These are phyloP conservation scores for Penicillium nucicola DNA, from an alignment of 495 filamentous ascomycete genomes.

Conservation along the genomic window DNA sequence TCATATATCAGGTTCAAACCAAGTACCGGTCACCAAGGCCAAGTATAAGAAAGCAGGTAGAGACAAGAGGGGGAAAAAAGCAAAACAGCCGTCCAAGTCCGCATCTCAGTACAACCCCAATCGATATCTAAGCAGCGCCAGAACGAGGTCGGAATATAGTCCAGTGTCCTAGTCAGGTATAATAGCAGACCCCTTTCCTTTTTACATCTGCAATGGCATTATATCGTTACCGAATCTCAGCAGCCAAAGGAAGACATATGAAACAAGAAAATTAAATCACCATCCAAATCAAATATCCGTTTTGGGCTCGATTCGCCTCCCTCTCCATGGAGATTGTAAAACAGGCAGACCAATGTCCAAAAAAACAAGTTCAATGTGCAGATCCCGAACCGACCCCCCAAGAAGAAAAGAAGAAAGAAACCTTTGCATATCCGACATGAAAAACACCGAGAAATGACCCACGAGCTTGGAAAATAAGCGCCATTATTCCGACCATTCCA, in stretches of 20 bases:
- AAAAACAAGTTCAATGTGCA: constrained; percentile 4
- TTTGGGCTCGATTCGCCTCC: constrained; percentile 13
- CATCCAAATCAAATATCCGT: constrained; percentile 13
- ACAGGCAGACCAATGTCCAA: constrained; percentile 4
- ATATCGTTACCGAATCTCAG: background rate
- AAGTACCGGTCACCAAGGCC: too few species aligned
- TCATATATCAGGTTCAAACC: too few species aligned
- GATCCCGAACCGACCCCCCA: constrained; percentile 6
- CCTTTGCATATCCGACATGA: constrained; percentile 15
- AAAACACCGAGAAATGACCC: constrained; percentile 21
- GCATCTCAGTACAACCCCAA: background rate
- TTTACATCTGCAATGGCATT: background rate
- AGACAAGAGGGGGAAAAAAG: too few species aligned
- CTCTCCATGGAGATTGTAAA: constrained; percentile 2
- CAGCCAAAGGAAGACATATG: constrained; percentile 10
- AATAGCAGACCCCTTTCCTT: constrained; percentile 1
- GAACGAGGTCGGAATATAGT: background rate
- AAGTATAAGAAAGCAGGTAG: too few species aligned
- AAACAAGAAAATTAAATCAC: constrained; percentile 16
- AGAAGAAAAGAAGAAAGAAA: constrained; percentile 6
- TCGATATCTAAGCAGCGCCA: constrained; percentile 1
- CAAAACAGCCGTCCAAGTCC: too few species aligned
- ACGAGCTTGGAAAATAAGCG: constrained; percentile 12
- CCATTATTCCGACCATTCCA: constrained; percentile 16
- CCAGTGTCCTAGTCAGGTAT: background rate